phyloP scores from a whole-genome alignment of 1,284 basidiomycete genomes.

The Fistulinella cinereoalba region DNA sequence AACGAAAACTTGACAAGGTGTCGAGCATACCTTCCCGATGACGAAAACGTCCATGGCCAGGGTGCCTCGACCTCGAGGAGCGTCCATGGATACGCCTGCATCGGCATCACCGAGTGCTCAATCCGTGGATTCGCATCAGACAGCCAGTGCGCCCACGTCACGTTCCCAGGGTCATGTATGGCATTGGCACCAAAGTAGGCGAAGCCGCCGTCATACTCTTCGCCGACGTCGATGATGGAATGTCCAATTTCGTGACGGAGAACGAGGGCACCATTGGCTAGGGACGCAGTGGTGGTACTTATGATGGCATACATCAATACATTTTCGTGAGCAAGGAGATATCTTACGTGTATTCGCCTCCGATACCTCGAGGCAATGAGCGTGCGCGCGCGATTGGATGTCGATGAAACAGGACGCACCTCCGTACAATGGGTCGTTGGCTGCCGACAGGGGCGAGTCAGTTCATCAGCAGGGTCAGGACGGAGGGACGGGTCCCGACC shows the following conservation, averaged over 20 bases:
- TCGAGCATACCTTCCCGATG: slow-evolving; percentile 61
- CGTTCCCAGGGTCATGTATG: slow-evolving; percentile 40
- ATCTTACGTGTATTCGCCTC: slow-evolving; percentile 80
- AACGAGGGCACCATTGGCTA: slow-evolving; percentile 75
- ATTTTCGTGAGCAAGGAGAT: slow-evolving; percentile 7
- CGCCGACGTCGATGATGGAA: slow-evolving; percentile 77
- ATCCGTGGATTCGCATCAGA: slow-evolving; percentile 43
- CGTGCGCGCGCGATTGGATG: neutral
- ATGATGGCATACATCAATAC: neutral
- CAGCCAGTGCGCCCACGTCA: slow-evolving; percentile 77
- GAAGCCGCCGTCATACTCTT: slow-evolving; percentile 83
- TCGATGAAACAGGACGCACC: slow-evolving; percentile 43
- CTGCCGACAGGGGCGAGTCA: slow-evolving; percentile 35
- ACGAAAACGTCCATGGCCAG: slow-evolving; percentile 61
- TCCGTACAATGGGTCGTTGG: slow-evolving; percentile 80
- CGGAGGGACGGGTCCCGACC: slow-evolving; percentile 40
- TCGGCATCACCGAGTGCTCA: slow-evolving; percentile 72
- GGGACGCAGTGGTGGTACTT: slow-evolving; percentile 77
- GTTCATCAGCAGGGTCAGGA: slow-evolving; percentile 14
- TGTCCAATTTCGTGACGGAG: slow-evolving; percentile 83
- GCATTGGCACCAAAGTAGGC: slow-evolving; percentile 77
- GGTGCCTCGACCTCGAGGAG: slow-evolving; percentile 58
- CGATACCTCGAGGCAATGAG: slow-evolving; percentile 50
- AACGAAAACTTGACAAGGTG: slow-evolving; percentile 73
- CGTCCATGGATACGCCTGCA: slow-evolving; percentile 76